Evolutionary conservation across 306 rosid species (phyloP), one percentile per base, ranked within the genome.

Genomic region (Potentilla sterilis): DNA sequence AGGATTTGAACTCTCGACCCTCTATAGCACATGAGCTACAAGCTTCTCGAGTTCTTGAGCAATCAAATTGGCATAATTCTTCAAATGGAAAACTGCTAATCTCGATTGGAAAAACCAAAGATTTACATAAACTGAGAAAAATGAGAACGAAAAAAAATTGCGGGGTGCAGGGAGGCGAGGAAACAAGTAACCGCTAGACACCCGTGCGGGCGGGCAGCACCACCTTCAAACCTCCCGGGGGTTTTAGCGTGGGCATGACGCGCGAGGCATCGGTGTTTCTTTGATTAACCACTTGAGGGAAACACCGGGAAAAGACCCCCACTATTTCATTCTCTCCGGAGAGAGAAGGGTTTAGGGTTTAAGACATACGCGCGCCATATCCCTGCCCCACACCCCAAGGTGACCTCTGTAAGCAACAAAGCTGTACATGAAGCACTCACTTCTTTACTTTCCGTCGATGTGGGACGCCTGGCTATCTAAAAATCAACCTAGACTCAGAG

Each of bases 211-310:
- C 4, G 14, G 5, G 70, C 70, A 34, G 9, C 18, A 35, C 28
- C 22, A 69, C 15, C 41, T 15, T 8, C 55, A 32, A 70, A 70
- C 62, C 61, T 34, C 62, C 4, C 34, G 18, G 62, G 74, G 42
- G 28, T 32, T 5, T 18, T 38, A 15, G 3, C 57, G 3, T 9
- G 73, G 22, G 72, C 7, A 16, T 3, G 8, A 48, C 73, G 1
- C 57, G 41, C 41, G 22, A 2, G 41, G 73, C 57, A 24, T 24
- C n/a, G 41, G 10, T 0, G 57, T 69, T 69, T 69, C 74, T 28
- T 48, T 9, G 15, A 7, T 70, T 16, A 0, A 18, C 74, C 74
- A 7, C 74, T 32, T 15, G 74, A 54, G 74, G 74, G 32, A 70
- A 47, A 70, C 61, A 16, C 43, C 32, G 9, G 59, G 0, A 3